Evolutionary conservation across 768 basidiomycete genomes (phyloP).

Genomic region (Tricholomella constricta): DNA sequence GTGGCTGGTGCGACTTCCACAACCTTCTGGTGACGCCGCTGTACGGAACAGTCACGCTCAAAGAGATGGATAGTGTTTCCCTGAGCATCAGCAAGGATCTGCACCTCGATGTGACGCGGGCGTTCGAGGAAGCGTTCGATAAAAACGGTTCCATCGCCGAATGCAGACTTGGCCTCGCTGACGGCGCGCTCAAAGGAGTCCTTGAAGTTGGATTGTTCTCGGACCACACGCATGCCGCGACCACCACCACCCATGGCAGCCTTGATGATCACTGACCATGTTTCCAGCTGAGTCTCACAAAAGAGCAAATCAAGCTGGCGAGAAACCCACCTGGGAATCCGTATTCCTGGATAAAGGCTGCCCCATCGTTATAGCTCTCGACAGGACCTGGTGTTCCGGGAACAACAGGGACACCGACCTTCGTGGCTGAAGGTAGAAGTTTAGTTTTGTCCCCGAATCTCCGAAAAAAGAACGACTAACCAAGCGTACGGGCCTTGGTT

Average conservation of each 20-base stretch:
- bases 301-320: neutral
- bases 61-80: conserved; percentile 98
- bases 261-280: conserved; percentile 87
- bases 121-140: conserved; percentile 97
- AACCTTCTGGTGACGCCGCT: conserved; percentile 97
- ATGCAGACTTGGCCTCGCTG: conserved; percentile 93
- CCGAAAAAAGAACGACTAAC: conserved; percentile 39
- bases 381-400: conserved; percentile 98
- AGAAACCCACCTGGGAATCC: conserved; percentile 78
- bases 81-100: conserved; percentile 85
- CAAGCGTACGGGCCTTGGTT: conserved; percentile 92
- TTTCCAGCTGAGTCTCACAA: conserved; percentile 3
- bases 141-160: conserved; percentile 98
- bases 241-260: conserved; percentile 99
- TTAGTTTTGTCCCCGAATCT: conserved; percentile 5
- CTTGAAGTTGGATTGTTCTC: conserved; percentile 91
- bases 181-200: conserved; percentile 89
- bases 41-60: conserved; percentile 99
- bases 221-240: conserved; percentile 98
- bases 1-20: conserved; percentile 98
- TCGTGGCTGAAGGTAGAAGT: conserved; percentile 59
- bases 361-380: conserved; percentile 73
- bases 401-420: conserved; percentile 91
- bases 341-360: conserved; percentile 90
- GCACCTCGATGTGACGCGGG: conserved; percentile 97